A percentile compares a stretch with the other conserved stretches of the same genome.
phyloP scores from a whole-genome alignment of 2,329 filamentous ascomycete genomes.

The Nigrograna mackinnonii region DNA sequence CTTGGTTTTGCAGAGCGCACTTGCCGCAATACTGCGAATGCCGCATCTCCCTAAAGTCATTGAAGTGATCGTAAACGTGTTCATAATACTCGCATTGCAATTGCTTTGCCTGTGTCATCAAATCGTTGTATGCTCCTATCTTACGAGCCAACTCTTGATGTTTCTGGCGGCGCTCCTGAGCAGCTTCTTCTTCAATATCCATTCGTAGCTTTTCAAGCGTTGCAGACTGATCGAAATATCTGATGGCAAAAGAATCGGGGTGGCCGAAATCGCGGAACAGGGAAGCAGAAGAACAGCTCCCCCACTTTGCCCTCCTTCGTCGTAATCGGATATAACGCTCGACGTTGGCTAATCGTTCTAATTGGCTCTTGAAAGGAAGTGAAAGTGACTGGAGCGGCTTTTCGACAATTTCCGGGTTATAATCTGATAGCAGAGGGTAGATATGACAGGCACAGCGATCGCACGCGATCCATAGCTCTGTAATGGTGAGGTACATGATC shows the following conservation, averaged over 20 bases:
- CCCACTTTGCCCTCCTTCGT: constrained; percentile 8
- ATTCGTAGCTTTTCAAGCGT: constrained; percentile 41
- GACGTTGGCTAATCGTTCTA: constrained; percentile 48
- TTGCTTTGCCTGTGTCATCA: constrained; percentile 14
- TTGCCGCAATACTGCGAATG: constrained; percentile 16
- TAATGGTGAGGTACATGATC: constrained; percentile 57
- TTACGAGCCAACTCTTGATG: constrained; percentile 17
- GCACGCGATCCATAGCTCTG: constrained; percentile 63
- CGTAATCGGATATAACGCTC: constrained; percentile 54
- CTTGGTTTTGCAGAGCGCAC: constrained; percentile 38
- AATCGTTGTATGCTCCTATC: constrained; percentile 12
- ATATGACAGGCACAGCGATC: constrained; percentile 51
- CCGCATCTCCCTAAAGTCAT: constrained; percentile 6
- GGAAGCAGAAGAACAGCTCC: constrained; percentile 25
- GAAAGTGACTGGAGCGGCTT: constrained; percentile 49
- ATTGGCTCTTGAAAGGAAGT: constrained; percentile 48
- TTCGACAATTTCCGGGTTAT: constrained; percentile 49
- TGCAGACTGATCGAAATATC: constrained; percentile 51
- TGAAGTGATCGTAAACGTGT: constrained; percentile 2
- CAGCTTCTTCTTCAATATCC: constrained; percentile 47
- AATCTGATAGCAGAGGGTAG: constrained; percentile 51
- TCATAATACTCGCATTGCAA: constrained; percentile 13
- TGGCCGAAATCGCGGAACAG: constrained; percentile 46
- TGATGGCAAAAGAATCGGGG: constrained; percentile 48
- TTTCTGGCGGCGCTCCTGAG: constrained; percentile 16